Conservation (phyloP, 371 early-diverging fungal species). For the Zychaea mexicana region DNA sequence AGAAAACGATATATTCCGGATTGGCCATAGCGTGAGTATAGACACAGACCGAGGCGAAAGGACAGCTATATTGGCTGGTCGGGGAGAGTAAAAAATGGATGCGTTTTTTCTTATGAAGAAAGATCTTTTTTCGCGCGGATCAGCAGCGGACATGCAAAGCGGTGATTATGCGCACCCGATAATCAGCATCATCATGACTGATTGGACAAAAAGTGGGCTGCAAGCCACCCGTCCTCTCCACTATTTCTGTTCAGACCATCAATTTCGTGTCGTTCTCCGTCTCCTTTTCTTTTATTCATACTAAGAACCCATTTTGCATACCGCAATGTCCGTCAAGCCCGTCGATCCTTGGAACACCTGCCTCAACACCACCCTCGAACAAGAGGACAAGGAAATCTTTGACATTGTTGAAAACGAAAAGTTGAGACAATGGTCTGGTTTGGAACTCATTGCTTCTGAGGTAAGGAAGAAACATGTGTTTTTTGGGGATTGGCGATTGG, state of each 20-base stretch:
- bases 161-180: too few species aligned
- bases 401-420: slow-evolving; percentile 95
- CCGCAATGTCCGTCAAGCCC: slow-evolving; percentile 47
- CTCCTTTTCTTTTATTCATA: slow-evolving; percentile 3
- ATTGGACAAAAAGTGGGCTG: not conserved
- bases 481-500: too few species aligned
- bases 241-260: slow-evolving; percentile 1
- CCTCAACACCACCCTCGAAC: slow-evolving; percentile 78
- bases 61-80: too few species aligned
- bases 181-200: not conserved
- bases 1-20: too few species aligned
- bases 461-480: slow-evolving; percentile 36
- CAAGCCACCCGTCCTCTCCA: slow-evolving; percentile 1
- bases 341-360: slow-evolving; percentile 62
- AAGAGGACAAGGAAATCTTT: slow-evolving; percentile 93
- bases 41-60: too few species aligned
- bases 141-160: not conserved
- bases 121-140: not conserved
- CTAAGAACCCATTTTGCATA: not conserved
- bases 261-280: not conserved
- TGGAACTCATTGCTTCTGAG: slow-evolving; percentile 99
- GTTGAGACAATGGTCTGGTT: slow-evolving; percentile 94
- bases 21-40: too few species aligned
- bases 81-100: too few species aligned
- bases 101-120: not conserved